Conservation (phyloP, 768 basidiomycete species). For the Boletus subparvulus region DNA sequence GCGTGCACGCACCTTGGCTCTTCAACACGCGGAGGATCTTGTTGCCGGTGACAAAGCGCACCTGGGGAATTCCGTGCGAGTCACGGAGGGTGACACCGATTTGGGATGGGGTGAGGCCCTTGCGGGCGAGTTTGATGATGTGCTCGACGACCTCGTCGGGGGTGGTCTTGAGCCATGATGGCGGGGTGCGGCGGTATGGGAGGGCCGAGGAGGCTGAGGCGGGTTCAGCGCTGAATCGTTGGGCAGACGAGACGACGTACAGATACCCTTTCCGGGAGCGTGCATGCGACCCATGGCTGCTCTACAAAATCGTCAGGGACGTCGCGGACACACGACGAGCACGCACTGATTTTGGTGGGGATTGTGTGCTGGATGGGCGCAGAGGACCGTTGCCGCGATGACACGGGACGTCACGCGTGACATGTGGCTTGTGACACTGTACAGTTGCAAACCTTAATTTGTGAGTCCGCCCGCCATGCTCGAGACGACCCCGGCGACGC, state of each 20-base stretch:
- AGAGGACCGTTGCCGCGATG: conserved; percentile 26
- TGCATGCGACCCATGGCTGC: conserved; percentile 94
- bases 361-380: too few relatives aligned
- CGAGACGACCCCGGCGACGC: too few relatives aligned
- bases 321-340: conserved; percentile 18
- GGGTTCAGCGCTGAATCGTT: conserved; percentile 37
- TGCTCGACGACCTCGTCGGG: conserved; percentile 94
- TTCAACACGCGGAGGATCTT: conserved; percentile 99
- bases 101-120: conserved; percentile 96
- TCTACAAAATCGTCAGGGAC: conserved; percentile 29
- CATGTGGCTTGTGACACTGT: conserved; percentile 45
- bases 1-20: conserved; percentile 69
- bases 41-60: conserved; percentile 98
- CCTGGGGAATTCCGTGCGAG: conserved; percentile 97
- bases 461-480: too few relatives aligned
- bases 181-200: conserved; percentile 93
- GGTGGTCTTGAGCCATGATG: conserved; percentile 95
- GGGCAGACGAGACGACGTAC: conserved; percentile 47
- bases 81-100: conserved; percentile 98
- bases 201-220: conserved; percentile 77
- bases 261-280: conserved; percentile 99
- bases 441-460: conserved; percentile 62
- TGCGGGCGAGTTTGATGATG: conserved; percentile 95
- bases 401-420: conserved; percentile 28
- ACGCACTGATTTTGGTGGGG: conserved; percentile 37